Conservation (phyloP, 2,329 filamentous ascomycete species). For the Colletotrichum euphorbiae region DNA sequence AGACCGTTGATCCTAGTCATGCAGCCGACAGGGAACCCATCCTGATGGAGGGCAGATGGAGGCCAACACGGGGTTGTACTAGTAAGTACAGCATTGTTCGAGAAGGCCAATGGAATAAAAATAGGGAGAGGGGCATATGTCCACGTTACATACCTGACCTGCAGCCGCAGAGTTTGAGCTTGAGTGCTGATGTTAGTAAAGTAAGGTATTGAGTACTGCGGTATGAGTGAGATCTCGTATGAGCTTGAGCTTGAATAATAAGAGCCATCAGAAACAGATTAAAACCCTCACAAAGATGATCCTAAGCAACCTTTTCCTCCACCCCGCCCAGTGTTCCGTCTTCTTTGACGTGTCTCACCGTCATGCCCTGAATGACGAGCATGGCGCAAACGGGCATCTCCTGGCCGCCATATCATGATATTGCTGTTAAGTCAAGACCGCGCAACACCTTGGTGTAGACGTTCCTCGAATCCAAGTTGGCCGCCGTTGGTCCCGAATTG, state of each 20-base stretch:
- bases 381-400: conserved; percentile 14
- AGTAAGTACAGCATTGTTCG: conserved; percentile 31
- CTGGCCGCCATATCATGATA: not conserved
- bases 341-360: conserved; percentile 8
- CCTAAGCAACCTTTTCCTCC: not conserved
- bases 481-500: not conserved
- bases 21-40: not conserved
- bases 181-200: too few species aligned
- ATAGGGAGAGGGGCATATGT: conserved; percentile 11
- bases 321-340: not conserved
- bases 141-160: not conserved
- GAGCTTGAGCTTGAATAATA: not conserved
- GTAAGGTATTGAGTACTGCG: too few species aligned
- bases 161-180: conserved; percentile 2
- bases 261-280: not conserved
- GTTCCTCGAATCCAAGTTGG: conserved; percentile 4
- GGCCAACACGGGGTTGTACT: not conserved
- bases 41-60: not conserved
- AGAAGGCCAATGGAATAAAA: conserved; percentile 37
- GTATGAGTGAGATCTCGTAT: too few species aligned
- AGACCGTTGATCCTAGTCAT: conserved; percentile 5
- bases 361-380: conserved; percentile 32
- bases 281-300: not conserved
- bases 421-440: not conserved
- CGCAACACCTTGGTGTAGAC: not conserved